A percentile compares a stretch with the other conserved stretches of the same genome.
Conservation (phyloP, 192 early-diverging fungal genomes). For the Backusella parvicylindrica region DNA sequence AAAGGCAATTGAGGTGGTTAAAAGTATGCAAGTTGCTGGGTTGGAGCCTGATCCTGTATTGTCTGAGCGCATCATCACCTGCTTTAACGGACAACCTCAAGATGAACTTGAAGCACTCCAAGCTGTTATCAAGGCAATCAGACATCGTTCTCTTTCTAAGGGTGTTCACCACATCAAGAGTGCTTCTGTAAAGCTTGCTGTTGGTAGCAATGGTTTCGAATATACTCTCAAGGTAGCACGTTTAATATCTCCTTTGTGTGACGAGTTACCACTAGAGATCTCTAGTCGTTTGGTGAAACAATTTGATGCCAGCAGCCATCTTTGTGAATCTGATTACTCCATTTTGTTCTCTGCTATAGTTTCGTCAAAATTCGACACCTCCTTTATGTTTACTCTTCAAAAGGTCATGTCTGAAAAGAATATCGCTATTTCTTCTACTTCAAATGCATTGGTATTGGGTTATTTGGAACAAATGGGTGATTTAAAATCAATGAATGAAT, state of each 20-base stretch:
- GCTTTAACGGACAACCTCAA: not conserved
- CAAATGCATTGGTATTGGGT: not conserved
- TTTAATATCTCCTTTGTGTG: not conserved
- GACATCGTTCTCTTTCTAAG: slow-evolving; percentile 12
- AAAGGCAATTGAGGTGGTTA: slow-evolving; percentile 12
- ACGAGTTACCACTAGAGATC: not conserved
- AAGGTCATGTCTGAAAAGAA: not conserved
- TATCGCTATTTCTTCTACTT: not conserved
- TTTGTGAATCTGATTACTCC: slow-evolving; percentile 1
- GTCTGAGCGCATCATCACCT: slow-evolving; percentile 15
- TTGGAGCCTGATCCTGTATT: slow-evolving; percentile 29
- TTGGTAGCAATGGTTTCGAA: not conserved
- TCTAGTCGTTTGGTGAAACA: not conserved
- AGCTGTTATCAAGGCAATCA: slow-evolving; percentile 6
- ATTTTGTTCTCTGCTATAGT: slow-evolving; percentile 12
- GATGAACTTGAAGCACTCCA: slow-evolving; percentile 14
- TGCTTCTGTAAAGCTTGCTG: slow-evolving; percentile 10
- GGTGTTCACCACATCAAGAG: slow-evolving; percentile 5
- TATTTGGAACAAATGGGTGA: not conserved
- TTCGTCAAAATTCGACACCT: not conserved
- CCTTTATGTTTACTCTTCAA: not conserved
- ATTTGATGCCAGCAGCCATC: not conserved
- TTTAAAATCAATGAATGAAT: not conserved
- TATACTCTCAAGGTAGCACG: not conserved
- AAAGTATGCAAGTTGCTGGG: slow-evolving; percentile 20